These are phyloP conservation scores for Aspergillus coremiiformis DNA, from an alignment of 495 filamentous ascomycete genomes.

Conservation along the genomic window DNA sequence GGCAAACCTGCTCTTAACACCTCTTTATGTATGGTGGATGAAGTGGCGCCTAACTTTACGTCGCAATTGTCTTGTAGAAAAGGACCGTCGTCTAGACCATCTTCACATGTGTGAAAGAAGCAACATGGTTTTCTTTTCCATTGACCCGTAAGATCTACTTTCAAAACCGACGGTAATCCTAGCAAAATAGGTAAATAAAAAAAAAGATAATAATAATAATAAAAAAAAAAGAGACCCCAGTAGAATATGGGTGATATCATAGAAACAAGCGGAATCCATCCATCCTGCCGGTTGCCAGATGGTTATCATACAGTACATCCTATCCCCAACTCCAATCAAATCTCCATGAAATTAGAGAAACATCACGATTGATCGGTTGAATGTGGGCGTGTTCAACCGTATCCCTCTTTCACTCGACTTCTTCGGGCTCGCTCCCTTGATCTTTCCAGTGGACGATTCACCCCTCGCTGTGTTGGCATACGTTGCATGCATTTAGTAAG, in stretches of 20 bases:
- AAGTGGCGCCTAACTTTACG: not conserved
- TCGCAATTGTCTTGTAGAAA: not conserved
- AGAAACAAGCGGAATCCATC: conserved; percentile 14
- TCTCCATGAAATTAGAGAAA: conserved; percentile 10
- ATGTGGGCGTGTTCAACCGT: not conserved
- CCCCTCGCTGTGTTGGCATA: not conserved
- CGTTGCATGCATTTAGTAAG: conserved; percentile 51
- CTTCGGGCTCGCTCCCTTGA: not conserved
- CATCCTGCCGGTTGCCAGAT: conserved; percentile 18
- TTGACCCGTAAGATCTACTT: not conserved
- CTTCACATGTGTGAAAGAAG: no score
- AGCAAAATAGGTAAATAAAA: not conserved
- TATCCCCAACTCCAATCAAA: conserved; percentile 31
- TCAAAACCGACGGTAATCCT: not conserved
- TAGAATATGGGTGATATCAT: conserved; percentile 19
- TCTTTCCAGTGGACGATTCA: not conserved
- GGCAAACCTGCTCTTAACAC: not conserved
- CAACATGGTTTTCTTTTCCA: not conserved
- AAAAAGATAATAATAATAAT: not conserved
- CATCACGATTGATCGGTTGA: not conserved
- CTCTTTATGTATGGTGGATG: not conserved
- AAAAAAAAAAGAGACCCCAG: not conserved
- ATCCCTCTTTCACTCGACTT: not conserved
- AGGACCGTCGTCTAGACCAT: not conserved
- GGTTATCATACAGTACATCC: conserved; percentile 34